Conservation (phyloP, 768 basidiomycete genomes). For the Podaxis pistillaris region DNA sequence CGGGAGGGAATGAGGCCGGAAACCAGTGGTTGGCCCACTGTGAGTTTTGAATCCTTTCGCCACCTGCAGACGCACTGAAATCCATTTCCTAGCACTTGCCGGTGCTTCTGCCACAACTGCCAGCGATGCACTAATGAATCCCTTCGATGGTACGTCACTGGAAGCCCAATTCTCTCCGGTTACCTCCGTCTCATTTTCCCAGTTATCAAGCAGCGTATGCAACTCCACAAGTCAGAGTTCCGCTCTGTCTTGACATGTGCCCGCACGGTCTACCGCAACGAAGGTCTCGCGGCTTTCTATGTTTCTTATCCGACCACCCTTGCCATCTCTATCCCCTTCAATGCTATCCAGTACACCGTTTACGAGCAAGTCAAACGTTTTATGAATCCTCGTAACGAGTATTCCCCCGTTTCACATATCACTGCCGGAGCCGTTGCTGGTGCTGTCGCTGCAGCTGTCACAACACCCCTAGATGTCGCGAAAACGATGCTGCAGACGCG, state of each 20-base stretch:
- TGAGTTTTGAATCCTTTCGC: conserved; percentile 38
- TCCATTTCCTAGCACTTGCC: conserved; percentile 62
- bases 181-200: conserved; percentile 20
- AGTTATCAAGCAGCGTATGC: conserved; percentile 99
- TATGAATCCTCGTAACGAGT: conserved; percentile 81
- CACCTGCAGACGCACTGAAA: background rate
- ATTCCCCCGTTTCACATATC: conserved; percentile 93
- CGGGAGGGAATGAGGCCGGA: conserved; percentile 78
- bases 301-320: conserved; percentile 98
- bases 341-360: conserved; percentile 95
- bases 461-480: conserved; percentile 95
- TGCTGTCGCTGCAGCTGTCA: conserved; percentile 91
- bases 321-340: conserved; percentile 96
- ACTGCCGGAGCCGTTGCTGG: conserved; percentile 91
- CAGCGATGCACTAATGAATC: conserved; percentile 98
- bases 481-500: conserved; percentile 97
- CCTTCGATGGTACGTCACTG: conserved; percentile 86
- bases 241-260: conserved; percentile 87
- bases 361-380: conserved; percentile 90
- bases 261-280: conserved; percentile 75
- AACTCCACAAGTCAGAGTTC: conserved; percentile 91
- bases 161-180: conserved; percentile 13
- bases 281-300: conserved; percentile 92
- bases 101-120: conserved; percentile 95
- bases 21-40: conserved; percentile 90